Base-by-base conservation (phyloP, 352 stramenopile genomes). In the Peronosclerospora sorghi region DNA sequence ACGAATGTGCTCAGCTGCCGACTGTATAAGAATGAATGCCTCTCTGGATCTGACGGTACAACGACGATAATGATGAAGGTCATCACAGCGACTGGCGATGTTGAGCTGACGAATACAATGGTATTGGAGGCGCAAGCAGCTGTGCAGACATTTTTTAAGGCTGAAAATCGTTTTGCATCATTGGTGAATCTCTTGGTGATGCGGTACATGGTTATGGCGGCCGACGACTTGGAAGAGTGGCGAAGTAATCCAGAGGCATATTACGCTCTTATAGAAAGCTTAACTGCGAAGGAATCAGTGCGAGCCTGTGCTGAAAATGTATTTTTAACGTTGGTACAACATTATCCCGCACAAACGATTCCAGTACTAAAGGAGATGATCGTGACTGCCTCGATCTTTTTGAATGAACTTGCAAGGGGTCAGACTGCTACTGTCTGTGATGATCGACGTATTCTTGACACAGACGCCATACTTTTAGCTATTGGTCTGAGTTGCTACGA, bases 401-500 rank as follows among this genome's bases (percentile, higher is more conserved):
- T 94, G 10, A 28, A 57, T 8, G 62, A 84, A 23, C 36, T 79
- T 4, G 41, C 47, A 10, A 38, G 32, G 40, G 41, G 34, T n/a
- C 38, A 45, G 14, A n/a, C 39, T 1, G 32, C 36, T 6, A 29
- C 8, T 29, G 28, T 24, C 24, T 37, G 32, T 14, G 53, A 70
- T 35, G 62, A 76, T 23, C 37, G 35, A 14, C 59, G 54, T 5
- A 34, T 83, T 43, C 45, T 90, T 7, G 70, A 86, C 15, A 70
- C 75, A 14, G 81, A 94, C 51, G 74, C 81, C 1, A 65, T 94
- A 39, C 63, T 94, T 37, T 60, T 94, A 17, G 78, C 78, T 19
- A 75, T 88, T 34, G 81, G 81, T 1, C 51, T 91, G 8, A 73
- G 78, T 13, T 90, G 76, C 51, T 94, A 91, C 52, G 79, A 91